phyloP scores from a whole-genome alignment of 2,329 filamentous ascomycete genomes.

The Alternaria sp. region DNA sequence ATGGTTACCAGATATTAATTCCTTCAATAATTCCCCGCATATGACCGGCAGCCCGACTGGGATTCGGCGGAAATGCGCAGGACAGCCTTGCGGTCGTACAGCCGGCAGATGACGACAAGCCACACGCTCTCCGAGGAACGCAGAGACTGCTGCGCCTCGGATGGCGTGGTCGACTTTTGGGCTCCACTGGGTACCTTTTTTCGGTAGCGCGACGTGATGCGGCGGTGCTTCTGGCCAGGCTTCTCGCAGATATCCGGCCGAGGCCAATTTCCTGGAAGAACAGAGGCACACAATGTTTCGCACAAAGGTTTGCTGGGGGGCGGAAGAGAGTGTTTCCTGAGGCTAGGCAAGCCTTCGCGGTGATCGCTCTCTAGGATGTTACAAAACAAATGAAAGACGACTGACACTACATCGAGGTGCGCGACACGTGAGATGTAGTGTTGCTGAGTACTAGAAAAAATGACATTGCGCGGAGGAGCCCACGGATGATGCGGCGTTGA shows the following conservation, averaged over 20 bases:
- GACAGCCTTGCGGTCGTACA: conserved; percentile 10
- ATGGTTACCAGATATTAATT: conserved; percentile 8
- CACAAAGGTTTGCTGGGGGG: conserved; percentile 11
- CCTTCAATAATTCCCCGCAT: conserved; percentile 28
- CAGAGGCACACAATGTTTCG: conserved; percentile 30
- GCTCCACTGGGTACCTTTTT: conserved; percentile 9
- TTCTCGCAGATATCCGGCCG: conserved; percentile 17
- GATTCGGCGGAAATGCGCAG: conserved; percentile 6
- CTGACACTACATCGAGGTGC: background rate
- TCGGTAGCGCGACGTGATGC: conserved; percentile 14
- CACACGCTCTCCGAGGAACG: conserved; percentile 17
- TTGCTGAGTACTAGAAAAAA: background rate
- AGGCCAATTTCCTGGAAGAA: conserved; percentile 6
- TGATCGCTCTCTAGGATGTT: conserved; percentile 5
- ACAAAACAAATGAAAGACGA: background rate
- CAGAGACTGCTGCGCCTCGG: conserved; percentile 28
- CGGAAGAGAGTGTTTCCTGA: conserved; percentile 33
- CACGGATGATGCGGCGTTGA: conserved; percentile 19
- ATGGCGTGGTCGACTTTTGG: conserved; percentile 13
- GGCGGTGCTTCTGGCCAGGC: conserved; percentile 5
- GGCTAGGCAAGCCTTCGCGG: conserved; percentile 9
- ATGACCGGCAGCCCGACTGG: conserved; percentile 6
- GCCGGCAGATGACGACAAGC: conserved; percentile 21
- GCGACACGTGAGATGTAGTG: background rate
- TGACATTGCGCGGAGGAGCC: background rate